Evolutionary conservation across 441 rosid genomes (phyloP).

Genomic region (Gossypium lobatum): DNA sequence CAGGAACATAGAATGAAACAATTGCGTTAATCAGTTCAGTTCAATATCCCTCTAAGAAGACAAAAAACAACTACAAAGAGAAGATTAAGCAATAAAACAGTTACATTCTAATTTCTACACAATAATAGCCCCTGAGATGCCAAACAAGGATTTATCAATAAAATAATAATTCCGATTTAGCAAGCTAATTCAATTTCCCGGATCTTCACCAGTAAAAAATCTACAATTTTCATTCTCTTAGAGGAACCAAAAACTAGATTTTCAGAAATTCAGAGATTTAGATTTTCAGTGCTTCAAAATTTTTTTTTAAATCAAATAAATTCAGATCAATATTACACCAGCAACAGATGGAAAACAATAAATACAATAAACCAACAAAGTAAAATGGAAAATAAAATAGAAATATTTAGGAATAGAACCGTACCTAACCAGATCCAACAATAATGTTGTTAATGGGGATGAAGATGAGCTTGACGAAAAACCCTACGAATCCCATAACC

Average conservation of each 20-base stretch:
- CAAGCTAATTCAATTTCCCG: background rate
- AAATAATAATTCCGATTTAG: background rate
- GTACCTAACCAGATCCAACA: slow-evolving; percentile 49
- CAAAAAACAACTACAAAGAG: background rate
- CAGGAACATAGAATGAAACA: background rate
- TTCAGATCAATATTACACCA: background rate
- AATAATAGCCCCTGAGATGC: background rate
- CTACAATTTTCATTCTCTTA: background rate
- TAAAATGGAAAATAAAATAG: background rate
- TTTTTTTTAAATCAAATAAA: background rate
- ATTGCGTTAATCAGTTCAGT: background rate
- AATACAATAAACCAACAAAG: background rate
- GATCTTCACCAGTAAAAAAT: background rate
- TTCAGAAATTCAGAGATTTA: background rate
- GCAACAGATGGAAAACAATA: background rate
- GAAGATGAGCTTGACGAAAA: slow-evolving; percentile 66
- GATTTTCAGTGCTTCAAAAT: background rate
- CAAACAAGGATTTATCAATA: background rate
- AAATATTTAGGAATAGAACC: background rate
- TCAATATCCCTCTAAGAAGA: background rate
- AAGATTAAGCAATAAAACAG: background rate
- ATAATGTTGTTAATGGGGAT: slow-evolving; percentile 68
- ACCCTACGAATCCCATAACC: slow-evolving; percentile 71
- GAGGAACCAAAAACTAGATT: background rate
- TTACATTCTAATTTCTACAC: background rate